Percentiles rank a stretch among this genome's conserved stretches.
These are phyloP conservation scores for Phytophthora parvispora DNA, from an alignment of 352 stramenopile genomes.

Conservation along the genomic window DNA sequence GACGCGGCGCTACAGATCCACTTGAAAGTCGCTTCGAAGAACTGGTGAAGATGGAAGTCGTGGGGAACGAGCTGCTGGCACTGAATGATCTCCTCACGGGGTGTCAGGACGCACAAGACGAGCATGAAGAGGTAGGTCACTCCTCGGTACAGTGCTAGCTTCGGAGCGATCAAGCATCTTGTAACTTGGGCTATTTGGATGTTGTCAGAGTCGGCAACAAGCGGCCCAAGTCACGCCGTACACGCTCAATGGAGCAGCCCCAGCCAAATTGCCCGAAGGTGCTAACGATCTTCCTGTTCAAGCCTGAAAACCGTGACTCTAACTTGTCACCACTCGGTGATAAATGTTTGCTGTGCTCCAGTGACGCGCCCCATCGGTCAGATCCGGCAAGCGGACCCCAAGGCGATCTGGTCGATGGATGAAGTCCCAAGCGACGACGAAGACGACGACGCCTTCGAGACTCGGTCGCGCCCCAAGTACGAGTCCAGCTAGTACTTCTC, in stretches of 20 bases:
- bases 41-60: constrained; percentile 36
- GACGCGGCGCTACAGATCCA: constrained; percentile 12
- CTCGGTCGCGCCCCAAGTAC: constrained; percentile 59
- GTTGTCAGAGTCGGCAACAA: constrained; percentile 13
- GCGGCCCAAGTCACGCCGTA: constrained; percentile 27
- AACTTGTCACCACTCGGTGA: not conserved
- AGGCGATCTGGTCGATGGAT: constrained; percentile 79
- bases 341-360: constrained; percentile 11
- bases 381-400: constrained; percentile 66
- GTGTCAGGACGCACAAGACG: constrained; percentile 26
- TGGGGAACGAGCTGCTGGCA: constrained; percentile 40
- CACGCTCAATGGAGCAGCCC: constrained; percentile 29
- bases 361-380: constrained; percentile 77
- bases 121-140: constrained; percentile 33
- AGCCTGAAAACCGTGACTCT: not conserved
- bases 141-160: not conserved
- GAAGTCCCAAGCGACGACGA: constrained; percentile 83
- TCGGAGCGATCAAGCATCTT: not conserved
- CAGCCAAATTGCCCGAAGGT: constrained; percentile 43
- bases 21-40: constrained; percentile 6
- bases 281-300: not conserved
- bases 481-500: no score
- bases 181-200: not conserved
- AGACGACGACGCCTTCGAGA: constrained; percentile 75
- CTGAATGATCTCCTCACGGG: constrained; percentile 44